Evolutionary conservation across 495 filamentous ascomycete genomes (phyloP), one percentile per base, ranked within the genome.

Genomic region (Saxophila tyrrhenica): DNA sequence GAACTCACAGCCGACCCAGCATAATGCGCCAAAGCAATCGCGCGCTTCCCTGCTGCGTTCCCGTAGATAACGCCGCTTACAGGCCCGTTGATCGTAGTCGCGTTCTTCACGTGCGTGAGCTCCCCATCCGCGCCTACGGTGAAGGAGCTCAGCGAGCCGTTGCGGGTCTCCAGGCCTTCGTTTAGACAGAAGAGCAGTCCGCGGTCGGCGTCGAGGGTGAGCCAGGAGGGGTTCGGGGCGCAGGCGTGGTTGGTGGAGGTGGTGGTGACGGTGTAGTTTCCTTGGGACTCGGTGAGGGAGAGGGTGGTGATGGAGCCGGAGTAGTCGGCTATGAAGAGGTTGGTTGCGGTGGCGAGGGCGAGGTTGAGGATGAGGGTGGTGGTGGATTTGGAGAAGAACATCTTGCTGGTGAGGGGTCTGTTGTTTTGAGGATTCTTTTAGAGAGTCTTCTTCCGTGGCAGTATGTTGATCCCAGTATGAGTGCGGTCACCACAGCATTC

Each of bases 41-140:
- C 64, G 10, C 54, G 64, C 23, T 55, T 51, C n/a, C 55, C 59
- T 9, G 44, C 53, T 10, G 51, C 22, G 17, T 39, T 32, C 44
- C 66, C 69, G 60, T 67, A 70, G 44, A 69, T 62, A 23, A 66
- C 58, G 21, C 46, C 53, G 35, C 58, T 54, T 0, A 70, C 67
- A 16, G 66, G 65, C 15, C 68, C 67, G 16, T 50, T 51, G 52
- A 67, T 62, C 21, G 65, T 65, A 22, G 54, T 57, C 15, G 49
- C 25, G 24, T 62, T 63, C 22, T 59, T 52, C 25, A 65, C 24
- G 25, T 42, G 22, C 13, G 57, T 63, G 16, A 71, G 51, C 5
- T 24, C 50, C 38, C 69, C 69, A 47, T 65, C 60, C 1, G 25
- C 13, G 42, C 39, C 55, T 39, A 60, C 61, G 15, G 39, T 56